Conservation (phyloP, 179 eudicot genomes). For the Beta macrorhiza region DNA sequence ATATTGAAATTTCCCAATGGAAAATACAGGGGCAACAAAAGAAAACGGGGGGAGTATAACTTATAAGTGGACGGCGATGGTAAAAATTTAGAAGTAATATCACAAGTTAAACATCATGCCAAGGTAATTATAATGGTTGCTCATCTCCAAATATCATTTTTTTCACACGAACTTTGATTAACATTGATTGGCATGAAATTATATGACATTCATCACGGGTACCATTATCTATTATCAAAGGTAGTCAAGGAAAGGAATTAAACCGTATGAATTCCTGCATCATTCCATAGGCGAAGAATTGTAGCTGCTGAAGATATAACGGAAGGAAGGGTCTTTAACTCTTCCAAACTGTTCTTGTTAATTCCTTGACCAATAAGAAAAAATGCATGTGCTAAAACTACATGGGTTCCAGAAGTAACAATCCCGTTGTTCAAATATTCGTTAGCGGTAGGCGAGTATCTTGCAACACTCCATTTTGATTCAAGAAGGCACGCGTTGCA, state of each 20-base stretch:
- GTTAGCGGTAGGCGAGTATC: conserved; percentile 23
- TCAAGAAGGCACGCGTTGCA: conserved; percentile 30
- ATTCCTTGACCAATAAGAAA: conserved; percentile 26
- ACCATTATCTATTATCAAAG: background rate
- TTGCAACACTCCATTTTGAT: conserved; percentile 27
- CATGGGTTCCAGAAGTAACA: conserved; percentile 17
- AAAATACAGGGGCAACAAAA: no score
- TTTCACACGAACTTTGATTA: no score
- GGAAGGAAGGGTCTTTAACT: conserved; percentile 3
- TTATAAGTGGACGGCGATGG: no score
- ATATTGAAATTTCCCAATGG: no score
- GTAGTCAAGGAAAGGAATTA: background rate
- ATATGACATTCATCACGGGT: background rate
- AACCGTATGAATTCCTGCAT: conserved; percentile 29
- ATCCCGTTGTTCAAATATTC: conserved; percentile 35
- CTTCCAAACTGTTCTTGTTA: conserved; percentile 1
- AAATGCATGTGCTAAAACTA: conserved; percentile 23
- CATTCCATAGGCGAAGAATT: conserved; percentile 38
- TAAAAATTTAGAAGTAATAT: no score
- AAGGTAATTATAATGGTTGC: no score
- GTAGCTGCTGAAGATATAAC: conserved; percentile 27
- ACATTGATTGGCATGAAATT: no score
- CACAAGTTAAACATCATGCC: no score
- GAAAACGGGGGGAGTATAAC: no score
- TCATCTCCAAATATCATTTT: no score